Evolutionary conservation across 164 flowering plant genomes (phyloP).

Genomic region (Chimonanthus praecox): DNA sequence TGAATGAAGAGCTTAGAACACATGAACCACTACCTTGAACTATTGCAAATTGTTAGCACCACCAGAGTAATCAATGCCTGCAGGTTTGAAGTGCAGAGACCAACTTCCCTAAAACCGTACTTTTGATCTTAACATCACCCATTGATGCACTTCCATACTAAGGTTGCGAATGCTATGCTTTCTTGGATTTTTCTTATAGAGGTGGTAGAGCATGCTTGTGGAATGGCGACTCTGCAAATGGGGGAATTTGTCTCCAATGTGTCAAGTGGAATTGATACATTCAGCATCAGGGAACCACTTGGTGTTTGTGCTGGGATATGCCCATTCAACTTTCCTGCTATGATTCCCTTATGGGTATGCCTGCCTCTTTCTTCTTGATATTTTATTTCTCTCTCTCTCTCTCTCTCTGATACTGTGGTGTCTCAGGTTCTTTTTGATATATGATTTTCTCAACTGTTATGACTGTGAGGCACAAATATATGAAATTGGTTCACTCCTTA

Average conservation of each 20-base stretch:
- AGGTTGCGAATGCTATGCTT: too few species aligned
- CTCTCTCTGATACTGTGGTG: neutral
- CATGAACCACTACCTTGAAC: too few species aligned
- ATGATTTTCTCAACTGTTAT: neutral
- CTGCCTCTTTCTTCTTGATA: neutral
- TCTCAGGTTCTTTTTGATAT: neutral
- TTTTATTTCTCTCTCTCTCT: neutral
- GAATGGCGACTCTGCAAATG: constrained; percentile 90
- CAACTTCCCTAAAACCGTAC: too few species aligned
- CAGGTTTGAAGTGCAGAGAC: too few species aligned
- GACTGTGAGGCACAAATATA: too few species aligned
- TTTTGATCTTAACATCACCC: too few species aligned
- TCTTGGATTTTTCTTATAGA: constrained; percentile 34
- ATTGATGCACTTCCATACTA: too few species aligned
- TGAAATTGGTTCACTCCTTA: too few species aligned
- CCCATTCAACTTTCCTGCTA: constrained; percentile 97
- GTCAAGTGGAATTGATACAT: constrained; percentile 86
- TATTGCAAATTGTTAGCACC: too few species aligned
- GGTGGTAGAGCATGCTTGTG: constrained; percentile 99
- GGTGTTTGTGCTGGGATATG: constrained; percentile 99
- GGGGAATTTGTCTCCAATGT: constrained; percentile 89
- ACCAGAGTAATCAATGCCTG: too few species aligned
- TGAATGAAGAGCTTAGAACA: too few species aligned
- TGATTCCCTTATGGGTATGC: constrained; percentile 96
- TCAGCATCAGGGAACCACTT: constrained; percentile 88